A percentile compares a stretch with the other conserved stretches of the same genome.
These are phyloP conservation scores for Colletotrichum liriopes DNA, from an alignment of 2,329 filamentous ascomycete genomes.

Conservation along the genomic window DNA sequence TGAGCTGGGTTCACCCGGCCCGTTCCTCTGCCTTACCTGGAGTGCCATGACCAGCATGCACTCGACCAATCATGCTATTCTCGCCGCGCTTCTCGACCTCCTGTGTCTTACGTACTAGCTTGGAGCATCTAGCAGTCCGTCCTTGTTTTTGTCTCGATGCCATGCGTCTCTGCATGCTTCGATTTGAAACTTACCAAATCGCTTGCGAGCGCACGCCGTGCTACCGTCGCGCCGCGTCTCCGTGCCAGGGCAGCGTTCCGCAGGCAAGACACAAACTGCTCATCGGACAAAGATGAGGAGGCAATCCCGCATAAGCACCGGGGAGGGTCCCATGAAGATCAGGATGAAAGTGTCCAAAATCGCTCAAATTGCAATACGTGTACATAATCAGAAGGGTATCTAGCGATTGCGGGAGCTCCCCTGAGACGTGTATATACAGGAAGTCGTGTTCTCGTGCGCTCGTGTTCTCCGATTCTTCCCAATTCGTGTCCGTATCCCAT, in stretches of 20 bases:
- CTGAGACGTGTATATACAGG: neutral
- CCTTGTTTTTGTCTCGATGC: constrained; percentile 5
- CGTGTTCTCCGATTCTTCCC: neutral
- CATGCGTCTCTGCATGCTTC: neutral
- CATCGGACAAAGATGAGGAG: neutral
- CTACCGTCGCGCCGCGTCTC: neutral
- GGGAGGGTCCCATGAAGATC: neutral
- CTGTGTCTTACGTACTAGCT: neutral
- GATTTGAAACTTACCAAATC: neutral
- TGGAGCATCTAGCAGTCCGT: neutral
- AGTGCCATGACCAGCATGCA: neutral
- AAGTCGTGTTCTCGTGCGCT: constrained; percentile 32
- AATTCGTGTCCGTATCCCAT: neutral
- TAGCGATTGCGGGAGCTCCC: constrained; percentile 30
- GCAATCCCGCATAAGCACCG: neutral
- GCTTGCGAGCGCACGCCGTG: neutral
- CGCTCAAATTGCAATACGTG: neutral
- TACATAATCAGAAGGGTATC: constrained; percentile 40
- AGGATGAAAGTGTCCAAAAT: neutral
- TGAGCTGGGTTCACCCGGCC: neutral
- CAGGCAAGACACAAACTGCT: neutral
- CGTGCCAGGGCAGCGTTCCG: neutral
- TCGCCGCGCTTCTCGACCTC: neutral
- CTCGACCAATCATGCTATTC: neutral
- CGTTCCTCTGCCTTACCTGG: neutral